Conservation (phyloP, 768 basidiomycete species). For the Tulasnella sp. region DNA sequence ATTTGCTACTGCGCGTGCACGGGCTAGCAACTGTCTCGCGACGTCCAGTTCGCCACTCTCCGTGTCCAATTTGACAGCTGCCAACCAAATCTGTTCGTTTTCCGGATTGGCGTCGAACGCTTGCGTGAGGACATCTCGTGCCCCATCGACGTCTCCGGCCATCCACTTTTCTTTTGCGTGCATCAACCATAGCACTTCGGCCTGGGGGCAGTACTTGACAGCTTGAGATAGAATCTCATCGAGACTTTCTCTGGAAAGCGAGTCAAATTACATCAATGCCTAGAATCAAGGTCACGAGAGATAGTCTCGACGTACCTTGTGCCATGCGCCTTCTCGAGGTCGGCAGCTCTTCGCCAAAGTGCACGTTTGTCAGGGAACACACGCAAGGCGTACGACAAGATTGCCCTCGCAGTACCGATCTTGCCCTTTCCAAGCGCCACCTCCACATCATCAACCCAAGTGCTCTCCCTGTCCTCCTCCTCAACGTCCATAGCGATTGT, state of each 20-base stretch:
- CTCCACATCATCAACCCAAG: slow-evolving; percentile 89
- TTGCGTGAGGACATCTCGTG: slow-evolving; percentile 74
- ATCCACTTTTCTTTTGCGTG: slow-evolving; percentile 97
- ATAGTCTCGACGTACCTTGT: slow-evolving; percentile 40
- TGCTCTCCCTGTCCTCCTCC: slow-evolving; percentile 83
- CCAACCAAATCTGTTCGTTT: slow-evolving; percentile 95
- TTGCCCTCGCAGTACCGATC: slow-evolving; percentile 75
- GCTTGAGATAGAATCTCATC: slow-evolving; percentile 73
- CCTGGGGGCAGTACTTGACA: slow-evolving; percentile 85
- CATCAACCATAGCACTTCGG: slow-evolving; percentile 97
- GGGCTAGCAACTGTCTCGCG: slow-evolving; percentile 73
- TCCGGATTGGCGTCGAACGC: slow-evolving; percentile 94
- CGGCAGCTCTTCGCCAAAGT: slow-evolving; percentile 88
- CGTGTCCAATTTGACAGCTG: slow-evolving; percentile 92
- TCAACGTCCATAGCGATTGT: slow-evolving; percentile 89
- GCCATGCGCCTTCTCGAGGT: slow-evolving; percentile 86
- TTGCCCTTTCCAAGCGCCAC: slow-evolving; percentile 58
- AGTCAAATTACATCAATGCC: slow-evolving; percentile 12
- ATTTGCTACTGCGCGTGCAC: slow-evolving; percentile 82
- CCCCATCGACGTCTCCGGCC: slow-evolving; percentile 76
- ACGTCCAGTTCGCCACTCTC: slow-evolving; percentile 87
- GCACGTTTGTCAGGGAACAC: slow-evolving; percentile 77
- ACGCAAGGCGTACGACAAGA: slow-evolving; percentile 81
- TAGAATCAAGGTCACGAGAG: background rate
- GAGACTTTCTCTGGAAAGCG: slow-evolving; percentile 48